Base-by-base conservation (phyloP, 2,329 filamentous ascomycete genomes). In the Pestalotiopsis fici region DNA sequence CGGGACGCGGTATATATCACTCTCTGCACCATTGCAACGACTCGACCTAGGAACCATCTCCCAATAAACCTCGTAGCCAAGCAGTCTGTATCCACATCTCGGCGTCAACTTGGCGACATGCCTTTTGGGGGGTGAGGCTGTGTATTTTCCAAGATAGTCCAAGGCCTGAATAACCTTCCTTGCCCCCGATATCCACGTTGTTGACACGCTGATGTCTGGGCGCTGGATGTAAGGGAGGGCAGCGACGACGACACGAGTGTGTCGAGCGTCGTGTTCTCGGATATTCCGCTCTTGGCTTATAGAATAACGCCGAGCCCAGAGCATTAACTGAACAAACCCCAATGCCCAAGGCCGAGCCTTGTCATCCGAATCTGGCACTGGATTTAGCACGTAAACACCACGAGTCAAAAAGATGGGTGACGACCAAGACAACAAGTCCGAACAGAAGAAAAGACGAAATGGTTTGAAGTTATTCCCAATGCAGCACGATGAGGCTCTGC, bases 391-490 rank as follows among this genome's bases (percentile, higher is more conserved):
- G 43, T 18, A n/a, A n/a, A 18, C n/a, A 50, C 11, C n/a, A n/a
- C 9, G 18, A 12, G 43, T 11, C 43, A 50, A 50, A 9, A 27
- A 11, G 15, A 23, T 4, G 7, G 28, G 23, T 59, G 25, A 27
- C 7, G 25, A 23, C 5, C 3, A 35, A 35, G 31, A 11, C 31
- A 35, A 35, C 7, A 11, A 35, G 31, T 35, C 31, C 31, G 21
- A 13, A 15, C 28, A 21, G 15, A 18, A n/a, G 28, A 23, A 7
- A 21, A 12, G 28, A 13, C 28, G 15, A 31, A 28, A 47, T 1
- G 27, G 66, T 67, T 67, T 67, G 61, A 61, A 55, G 55, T 65
- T 60, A 60, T 67, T 55, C 61, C 63, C 39, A 67, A 43, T 61
- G 23, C 39, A 65, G 43, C 35, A 37, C 50, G 18, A 35, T 67